Conservation (phyloP, 2,329 filamentous ascomycete genomes). For the Alternaria arborescens region DNA sequence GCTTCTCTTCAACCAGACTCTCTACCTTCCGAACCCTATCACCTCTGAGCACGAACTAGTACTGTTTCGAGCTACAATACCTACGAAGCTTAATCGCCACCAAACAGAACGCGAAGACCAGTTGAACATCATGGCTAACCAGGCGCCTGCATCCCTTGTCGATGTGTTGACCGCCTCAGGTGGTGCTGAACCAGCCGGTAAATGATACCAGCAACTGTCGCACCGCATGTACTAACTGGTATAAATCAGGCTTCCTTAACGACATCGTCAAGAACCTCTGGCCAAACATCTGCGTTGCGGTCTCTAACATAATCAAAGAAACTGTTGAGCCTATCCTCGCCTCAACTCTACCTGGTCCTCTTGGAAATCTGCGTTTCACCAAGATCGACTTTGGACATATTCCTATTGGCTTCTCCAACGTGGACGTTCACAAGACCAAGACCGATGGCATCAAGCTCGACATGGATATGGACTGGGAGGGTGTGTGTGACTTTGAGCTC, state of each 20-base stretch:
- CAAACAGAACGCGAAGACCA: background rate
- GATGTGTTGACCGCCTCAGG: constrained; percentile 54
- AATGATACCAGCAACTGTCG: constrained; percentile 3
- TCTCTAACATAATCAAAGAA: constrained; percentile 56
- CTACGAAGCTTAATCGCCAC: background rate
- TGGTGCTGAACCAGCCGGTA: constrained; percentile 53
- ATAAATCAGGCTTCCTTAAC: constrained; percentile 56
- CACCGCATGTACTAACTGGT: background rate
- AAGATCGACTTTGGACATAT: constrained; percentile 58
- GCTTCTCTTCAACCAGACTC: background rate
- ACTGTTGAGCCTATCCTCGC: constrained; percentile 60
- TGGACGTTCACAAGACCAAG: constrained; percentile 58
- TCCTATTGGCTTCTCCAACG: constrained; percentile 53
- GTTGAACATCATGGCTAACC: constrained; percentile 15
- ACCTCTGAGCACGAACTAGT: background rate
- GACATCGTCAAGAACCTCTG: constrained; percentile 59
- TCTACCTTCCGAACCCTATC: background rate
- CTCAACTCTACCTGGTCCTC: constrained; percentile 56
- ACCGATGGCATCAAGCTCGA: constrained; percentile 59
- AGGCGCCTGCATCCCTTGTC: constrained; percentile 36
- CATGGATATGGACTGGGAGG: constrained; percentile 59
- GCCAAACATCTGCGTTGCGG: constrained; percentile 60
- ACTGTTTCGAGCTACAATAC: background rate
- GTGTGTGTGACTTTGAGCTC: constrained; percentile 58
- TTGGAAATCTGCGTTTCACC: constrained; percentile 54